phyloP scores from a whole-genome alignment of 306 rosid genomes.

The Cicer arietinum region DNA sequence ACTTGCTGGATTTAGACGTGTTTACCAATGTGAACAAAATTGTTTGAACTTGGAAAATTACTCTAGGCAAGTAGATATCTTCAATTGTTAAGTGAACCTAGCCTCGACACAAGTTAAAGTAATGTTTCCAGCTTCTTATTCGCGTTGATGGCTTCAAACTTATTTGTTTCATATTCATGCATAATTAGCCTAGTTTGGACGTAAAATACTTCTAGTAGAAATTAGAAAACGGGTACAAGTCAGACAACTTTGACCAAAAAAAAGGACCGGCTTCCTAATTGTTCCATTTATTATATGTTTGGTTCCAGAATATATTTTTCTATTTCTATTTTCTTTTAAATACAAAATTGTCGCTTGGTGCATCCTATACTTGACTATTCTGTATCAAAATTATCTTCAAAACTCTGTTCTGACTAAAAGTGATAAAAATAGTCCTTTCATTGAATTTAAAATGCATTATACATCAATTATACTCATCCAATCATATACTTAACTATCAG shows the following conservation, averaged over 20 bases:
- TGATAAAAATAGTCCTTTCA: neutral
- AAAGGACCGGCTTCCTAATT: neutral
- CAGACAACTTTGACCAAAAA: neutral
- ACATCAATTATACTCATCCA: no score
- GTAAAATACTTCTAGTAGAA: constrained; percentile 16
- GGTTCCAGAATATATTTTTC: no score
- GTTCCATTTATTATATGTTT: neutral
- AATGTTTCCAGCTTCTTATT: neutral
- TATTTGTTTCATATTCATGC: no score
- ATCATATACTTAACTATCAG: no score
- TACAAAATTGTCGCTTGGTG: neutral
- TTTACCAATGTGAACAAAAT: neutral
- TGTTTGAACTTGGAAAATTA: constrained; percentile 6
- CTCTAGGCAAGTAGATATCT: neutral
- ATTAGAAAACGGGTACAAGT: constrained; percentile 16
- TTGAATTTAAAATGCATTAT: neutral
- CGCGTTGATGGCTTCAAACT: neutral
- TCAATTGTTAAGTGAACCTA: neutral
- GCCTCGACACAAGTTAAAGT: neutral
- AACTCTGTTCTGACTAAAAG: neutral
- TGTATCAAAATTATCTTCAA: neutral
- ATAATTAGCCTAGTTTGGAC: neutral
- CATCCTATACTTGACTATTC: neutral
- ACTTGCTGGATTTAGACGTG: neutral
- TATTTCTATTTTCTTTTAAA: no score